Evolutionary conservation across 805 yeast species (phyloP).

Genomic region (Scheffersomyces stipitis): DNA sequence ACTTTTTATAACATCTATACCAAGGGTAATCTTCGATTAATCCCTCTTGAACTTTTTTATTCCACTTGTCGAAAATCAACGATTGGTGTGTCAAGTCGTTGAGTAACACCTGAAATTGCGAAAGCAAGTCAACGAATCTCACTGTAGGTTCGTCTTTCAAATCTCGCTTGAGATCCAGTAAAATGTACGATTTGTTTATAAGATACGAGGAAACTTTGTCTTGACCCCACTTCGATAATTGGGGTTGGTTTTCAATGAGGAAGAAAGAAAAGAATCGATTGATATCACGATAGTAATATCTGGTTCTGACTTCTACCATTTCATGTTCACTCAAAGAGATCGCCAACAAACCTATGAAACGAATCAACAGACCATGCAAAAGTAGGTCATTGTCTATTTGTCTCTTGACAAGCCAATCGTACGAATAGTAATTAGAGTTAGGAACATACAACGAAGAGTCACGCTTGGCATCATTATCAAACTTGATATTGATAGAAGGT

Average conservation of each 20-base stretch:
- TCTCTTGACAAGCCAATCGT: conserved; percentile 29
- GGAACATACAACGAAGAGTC: conserved; percentile 31
- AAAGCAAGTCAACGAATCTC: conserved; percentile 11
- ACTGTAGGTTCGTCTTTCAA: conserved; percentile 6
- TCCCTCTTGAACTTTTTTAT: conserved; percentile 46
- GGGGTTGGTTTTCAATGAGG: conserved; percentile 6
- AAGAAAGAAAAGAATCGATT: conserved; percentile 17
- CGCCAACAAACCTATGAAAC: conserved; percentile 35
- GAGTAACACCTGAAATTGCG: conserved; percentile 12
- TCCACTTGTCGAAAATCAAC: conserved; percentile 47
- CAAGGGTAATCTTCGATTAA: conserved; percentile 73
- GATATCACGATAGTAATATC: conserved; percentile 19
- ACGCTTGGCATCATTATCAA: conserved; percentile 27
- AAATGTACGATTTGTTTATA: conserved; percentile 19
- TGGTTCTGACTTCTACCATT: conserved; percentile 28
- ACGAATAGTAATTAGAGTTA: conserved; percentile 34
- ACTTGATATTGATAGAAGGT: conserved; percentile 35
- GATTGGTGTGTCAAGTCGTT: conserved; percentile 22
- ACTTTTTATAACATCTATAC: conserved; percentile 62
- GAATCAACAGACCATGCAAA: conserved; percentile 36
- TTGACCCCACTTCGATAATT: conserved; percentile 20
- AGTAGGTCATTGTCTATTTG: conserved; percentile 24
- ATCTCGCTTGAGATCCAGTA: conserved; percentile 15
- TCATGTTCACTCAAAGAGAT: conserved; percentile 41
- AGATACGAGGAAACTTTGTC: conserved; percentile 14